Evolutionary conservation across 192 early-diverging fungal species (phyloP), one percentile per base, ranked within the genome.

Genomic region (Anaeromyces robustus): DNA sequence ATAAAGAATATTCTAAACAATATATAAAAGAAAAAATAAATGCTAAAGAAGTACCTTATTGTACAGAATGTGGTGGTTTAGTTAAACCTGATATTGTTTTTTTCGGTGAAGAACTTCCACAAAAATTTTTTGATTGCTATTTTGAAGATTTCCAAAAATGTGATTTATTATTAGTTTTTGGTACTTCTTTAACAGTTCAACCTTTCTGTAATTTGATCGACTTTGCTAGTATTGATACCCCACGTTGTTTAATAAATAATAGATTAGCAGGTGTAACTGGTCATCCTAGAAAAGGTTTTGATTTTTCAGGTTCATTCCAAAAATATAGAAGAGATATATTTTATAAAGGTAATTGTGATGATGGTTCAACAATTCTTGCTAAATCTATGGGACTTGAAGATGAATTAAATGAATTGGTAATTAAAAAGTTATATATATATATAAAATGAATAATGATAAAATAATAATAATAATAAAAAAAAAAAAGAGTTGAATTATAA

Each of bases 41-140:
- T 39, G 78, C 79, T 29, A 86, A 89, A 30, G 83, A 87, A 39
- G 90, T 96, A 22, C 94, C 96, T 12, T 85, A 84, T 30, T 99
- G 96, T 82, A 77, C 79, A 17, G 17, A 77, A 26, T 97, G 96
- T 85, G 82, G 83, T 29, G 87, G 91, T 12, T 84, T 94, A 28
- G 91, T 98, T 83, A 98, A 99, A 83, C 96, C 96, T 14, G 92
- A 96, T 80, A 98, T 99, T 80, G 95, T 95, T 0, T 99, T 99
- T 82, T 99, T 99, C 86, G 96, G 96, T 29, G 95, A 99, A 84
- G 82, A 85, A n/a, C 86, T 99, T 77, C 97, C 97, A 14, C 81
- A 85, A 19, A 90, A 92, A 30, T 99, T 97, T 80, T 90, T 91
- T 82, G 79, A 87, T n/a, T 82, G 86, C 18, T 26, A 77, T 18